phyloP scores from a whole-genome alignment of 176 grass and related monocot species.

The Leersia perrieri region DNA sequence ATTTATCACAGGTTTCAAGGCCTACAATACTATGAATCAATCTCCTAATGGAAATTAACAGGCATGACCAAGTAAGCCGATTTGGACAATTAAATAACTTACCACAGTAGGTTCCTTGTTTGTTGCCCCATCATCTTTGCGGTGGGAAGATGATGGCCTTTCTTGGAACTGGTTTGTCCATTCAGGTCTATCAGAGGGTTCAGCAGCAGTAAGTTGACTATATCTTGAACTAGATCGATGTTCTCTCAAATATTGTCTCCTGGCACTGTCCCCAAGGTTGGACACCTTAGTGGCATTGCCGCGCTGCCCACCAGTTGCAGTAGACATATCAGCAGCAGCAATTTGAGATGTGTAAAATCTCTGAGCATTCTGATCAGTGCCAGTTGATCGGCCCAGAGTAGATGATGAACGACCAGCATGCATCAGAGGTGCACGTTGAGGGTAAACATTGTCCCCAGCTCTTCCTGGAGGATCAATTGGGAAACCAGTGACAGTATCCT shows the following conservation, averaged over 20 bases:
- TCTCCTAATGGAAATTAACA: background rate
- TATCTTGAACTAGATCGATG: slow-evolving; percentile 61
- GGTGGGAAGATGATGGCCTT: slow-evolving; percentile 84
- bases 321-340: slow-evolving; percentile 50
- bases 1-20: slow-evolving; percentile 1
- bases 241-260: slow-evolving; percentile 48
- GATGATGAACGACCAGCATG: slow-evolving; percentile 71
- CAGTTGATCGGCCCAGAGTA: slow-evolving; percentile 60
- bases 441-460: slow-evolving; percentile 57
- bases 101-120: slow-evolving; percentile 67
- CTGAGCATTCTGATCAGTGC: slow-evolving; percentile 44
- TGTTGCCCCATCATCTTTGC: slow-evolving; percentile 61
- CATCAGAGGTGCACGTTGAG: slow-evolving; percentile 59
- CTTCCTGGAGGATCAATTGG: slow-evolving; percentile 62
- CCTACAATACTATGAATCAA: background rate
- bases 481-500: slow-evolving; percentile 62
- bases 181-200: slow-evolving; percentile 57
- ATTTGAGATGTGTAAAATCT: slow-evolving; percentile 55
- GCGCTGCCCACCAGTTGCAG: slow-evolving; percentile 56
- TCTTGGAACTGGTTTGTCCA: slow-evolving; percentile 71
- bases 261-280: slow-evolving; percentile 67
- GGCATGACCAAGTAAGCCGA: background rate
- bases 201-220: slow-evolving; percentile 49
- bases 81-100: slow-evolving; percentile 39
- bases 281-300: slow-evolving; percentile 59